phyloP scores from a whole-genome alignment of 805 yeast genomes.

The Candida maesae region DNA sequence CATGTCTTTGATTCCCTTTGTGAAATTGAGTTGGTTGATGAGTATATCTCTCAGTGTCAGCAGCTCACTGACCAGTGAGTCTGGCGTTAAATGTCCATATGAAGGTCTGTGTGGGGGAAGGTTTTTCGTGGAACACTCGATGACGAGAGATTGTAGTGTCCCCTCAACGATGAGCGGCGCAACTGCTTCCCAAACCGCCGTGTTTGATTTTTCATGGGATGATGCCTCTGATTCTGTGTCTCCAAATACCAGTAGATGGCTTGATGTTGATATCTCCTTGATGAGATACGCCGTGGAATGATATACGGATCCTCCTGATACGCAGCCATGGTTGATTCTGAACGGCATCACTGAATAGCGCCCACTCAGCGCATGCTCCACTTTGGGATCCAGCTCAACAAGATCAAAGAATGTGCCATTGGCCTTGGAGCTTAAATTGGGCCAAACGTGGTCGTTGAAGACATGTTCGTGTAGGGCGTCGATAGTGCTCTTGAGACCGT shows the following conservation, averaged over 20 bases:
- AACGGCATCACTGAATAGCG: conserved; percentile 32
- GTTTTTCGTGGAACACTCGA: conserved; percentile 72
- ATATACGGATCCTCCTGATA: conserved; percentile 18
- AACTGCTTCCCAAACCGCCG: conserved; percentile 53
- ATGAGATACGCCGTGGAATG: conserved; percentile 59
- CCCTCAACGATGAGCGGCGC: conserved; percentile 41
- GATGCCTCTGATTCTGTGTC: conserved; percentile 71
- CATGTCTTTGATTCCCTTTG: conserved; percentile 19
- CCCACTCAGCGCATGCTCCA: background rate
- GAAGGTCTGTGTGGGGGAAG: conserved; percentile 43
- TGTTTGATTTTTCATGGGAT: conserved; percentile 36
- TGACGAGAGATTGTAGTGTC: conserved; percentile 50
- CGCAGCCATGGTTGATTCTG: conserved; percentile 41
- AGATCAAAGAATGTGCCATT: conserved; percentile 29
- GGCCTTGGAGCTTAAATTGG: conserved; percentile 41
- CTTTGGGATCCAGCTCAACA: conserved; percentile 11
- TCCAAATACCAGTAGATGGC: conserved; percentile 65
- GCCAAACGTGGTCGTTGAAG: conserved; percentile 82
- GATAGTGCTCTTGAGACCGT: conserved; percentile 52
- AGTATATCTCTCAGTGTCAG: conserved; percentile 1
- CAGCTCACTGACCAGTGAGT: conserved; percentile 56
- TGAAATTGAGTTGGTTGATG: background rate
- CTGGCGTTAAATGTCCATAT: conserved; percentile 82
- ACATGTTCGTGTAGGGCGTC: conserved; percentile 48
- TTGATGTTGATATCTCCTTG: conserved; percentile 29